Conservation (phyloP, 306 rosid species). For the Prunus armeniaca region DNA sequence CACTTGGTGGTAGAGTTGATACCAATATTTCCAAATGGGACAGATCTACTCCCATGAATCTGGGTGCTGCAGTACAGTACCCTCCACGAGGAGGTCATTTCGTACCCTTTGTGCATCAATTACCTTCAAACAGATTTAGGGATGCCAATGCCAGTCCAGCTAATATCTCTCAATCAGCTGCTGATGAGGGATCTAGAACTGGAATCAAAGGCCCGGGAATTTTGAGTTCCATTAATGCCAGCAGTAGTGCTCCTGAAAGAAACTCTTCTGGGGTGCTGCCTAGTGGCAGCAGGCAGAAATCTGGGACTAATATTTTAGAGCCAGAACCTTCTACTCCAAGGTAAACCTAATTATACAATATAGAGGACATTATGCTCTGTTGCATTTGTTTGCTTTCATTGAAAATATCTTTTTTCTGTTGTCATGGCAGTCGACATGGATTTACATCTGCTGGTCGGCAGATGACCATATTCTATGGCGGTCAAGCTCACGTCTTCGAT, state of each 20-base stretch:
- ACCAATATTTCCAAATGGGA: slow-evolving; percentile 57
- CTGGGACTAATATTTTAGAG: slow-evolving; percentile 44
- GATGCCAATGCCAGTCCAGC: slow-evolving; percentile 70
- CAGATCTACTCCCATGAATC: slow-evolving; percentile 57
- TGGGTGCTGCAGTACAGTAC: slow-evolving; percentile 60
- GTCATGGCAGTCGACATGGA: slow-evolving; percentile 63
- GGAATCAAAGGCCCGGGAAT: slow-evolving; percentile 88
- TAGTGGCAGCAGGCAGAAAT: slow-evolving; percentile 61
- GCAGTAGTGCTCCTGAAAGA: slow-evolving; percentile 53
- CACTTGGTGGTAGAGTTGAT: slow-evolving; percentile 47
- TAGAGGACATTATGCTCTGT: slow-evolving; percentile 10
- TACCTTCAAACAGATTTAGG: slow-evolving; percentile 59
- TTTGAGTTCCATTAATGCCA: slow-evolving; percentile 59
- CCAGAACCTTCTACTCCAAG: slow-evolving; percentile 60
- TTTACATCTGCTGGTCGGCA: slow-evolving; percentile 62
- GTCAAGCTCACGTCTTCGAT: slow-evolving; percentile 97
- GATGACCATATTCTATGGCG: slow-evolving; percentile 98
- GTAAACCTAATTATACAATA: slow-evolving; percentile 30
- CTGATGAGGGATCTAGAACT: slow-evolving; percentile 97
- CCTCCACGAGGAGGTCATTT: slow-evolving; percentile 60
- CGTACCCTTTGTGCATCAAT: slow-evolving; percentile 56
- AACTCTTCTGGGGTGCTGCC: slow-evolving; percentile 49
- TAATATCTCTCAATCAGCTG: slow-evolving; percentile 82
- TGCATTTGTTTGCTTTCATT: not conserved
- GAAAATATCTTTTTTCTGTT: slow-evolving; percentile 21